Percentiles rank a stretch among this genome's conserved stretches.
Conservation (phyloP, 2,329 filamentous ascomycete genomes). For the Lasiodiplodia sp. region DNA sequence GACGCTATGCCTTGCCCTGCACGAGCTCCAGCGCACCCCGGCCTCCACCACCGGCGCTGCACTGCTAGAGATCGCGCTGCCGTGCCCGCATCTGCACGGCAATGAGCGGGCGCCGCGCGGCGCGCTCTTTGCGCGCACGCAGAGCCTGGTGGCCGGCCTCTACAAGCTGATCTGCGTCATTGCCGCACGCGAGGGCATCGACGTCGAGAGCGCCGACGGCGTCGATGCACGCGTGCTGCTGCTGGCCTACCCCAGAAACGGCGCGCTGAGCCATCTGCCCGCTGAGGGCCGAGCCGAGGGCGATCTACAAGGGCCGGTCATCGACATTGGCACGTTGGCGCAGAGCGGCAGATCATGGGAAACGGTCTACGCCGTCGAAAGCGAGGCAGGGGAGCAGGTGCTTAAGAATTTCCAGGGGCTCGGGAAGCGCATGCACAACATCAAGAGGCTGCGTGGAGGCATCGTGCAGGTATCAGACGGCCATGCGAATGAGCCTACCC, state of each 20-base stretch:
- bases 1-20: slow-evolving; percentile 51
- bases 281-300: slow-evolving; percentile 38
- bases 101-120: slow-evolving; percentile 59
- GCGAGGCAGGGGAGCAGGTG: slow-evolving; percentile 68
- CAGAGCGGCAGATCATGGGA: slow-evolving; percentile 66
- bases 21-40: slow-evolving; percentile 46
- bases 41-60: slow-evolving; percentile 45
- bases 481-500: slow-evolving; percentile 19
- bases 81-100: slow-evolving; percentile 67
- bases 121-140: slow-evolving; percentile 70
- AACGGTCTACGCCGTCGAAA: slow-evolving; percentile 70
- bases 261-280: slow-evolving; percentile 37
- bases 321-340: slow-evolving; percentile 58
- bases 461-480: slow-evolving; percentile 40
- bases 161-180: slow-evolving; percentile 80
- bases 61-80: slow-evolving; percentile 67
- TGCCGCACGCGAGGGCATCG: slow-evolving; percentile 69
- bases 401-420: slow-evolving; percentile 54
- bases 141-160: slow-evolving; percentile 75
- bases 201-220: slow-evolving; percentile 71
- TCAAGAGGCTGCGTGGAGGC: slow-evolving; percentile 46
- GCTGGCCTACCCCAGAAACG: slow-evolving; percentile 64
- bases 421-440: slow-evolving; percentile 40
- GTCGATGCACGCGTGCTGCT: slow-evolving; percentile 80
- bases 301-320: slow-evolving; percentile 56